Evolutionary conservation across 768 basidiomycete species (phyloP), one percentile per base, ranked within the genome.

Genomic region (Mycena galopus): DNA sequence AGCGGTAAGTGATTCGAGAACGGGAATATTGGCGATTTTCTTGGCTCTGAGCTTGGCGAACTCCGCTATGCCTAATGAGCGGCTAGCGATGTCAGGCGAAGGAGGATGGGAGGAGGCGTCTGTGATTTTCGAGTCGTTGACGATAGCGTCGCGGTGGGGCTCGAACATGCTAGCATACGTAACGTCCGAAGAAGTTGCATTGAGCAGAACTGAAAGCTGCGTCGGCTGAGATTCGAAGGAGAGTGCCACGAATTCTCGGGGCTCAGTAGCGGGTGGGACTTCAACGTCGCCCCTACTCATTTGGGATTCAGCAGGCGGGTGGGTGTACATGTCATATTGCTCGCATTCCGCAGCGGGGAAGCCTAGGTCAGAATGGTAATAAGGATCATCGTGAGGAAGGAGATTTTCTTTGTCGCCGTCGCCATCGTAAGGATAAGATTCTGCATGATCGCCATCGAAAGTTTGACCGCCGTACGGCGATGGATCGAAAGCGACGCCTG

Each of bases 31-130:
- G 9, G 71, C 77, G 21, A 87, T 69, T 32, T 78, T 81, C 69
- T 79, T 85, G 4, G 84, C 83, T 35, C 88, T 83, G 17, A 89
- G 78, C 67, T 74, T 79, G 21, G 85, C 82, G 73, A 87, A 88
- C 0, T 82, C 76, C 5, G 78, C 76, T 16, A 85, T 81, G 10
- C 82, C 83, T 11, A 82, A 78, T 11, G 82, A 69, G 61, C 79
- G 81, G 9, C 70, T 80, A 25, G 79, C 77, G 35, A 81, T 73
- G 19, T 80, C 74, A 14, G 78, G 75, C 27, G 76, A 68, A 27
- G 76, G 72, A 32, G 39, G n/a, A 42, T 37, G 29, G 19, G 51
- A 30, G 6, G 50, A 32, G 61, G 33, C 39, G 7, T 29, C 25
- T 39, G 27, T 16, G 67, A 42, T 39, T n/a, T 30, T 57, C 30